phyloP scores from a whole-genome alignment of 768 basidiomycete genomes.

The Rubroboletus pulcherrimus region DNA sequence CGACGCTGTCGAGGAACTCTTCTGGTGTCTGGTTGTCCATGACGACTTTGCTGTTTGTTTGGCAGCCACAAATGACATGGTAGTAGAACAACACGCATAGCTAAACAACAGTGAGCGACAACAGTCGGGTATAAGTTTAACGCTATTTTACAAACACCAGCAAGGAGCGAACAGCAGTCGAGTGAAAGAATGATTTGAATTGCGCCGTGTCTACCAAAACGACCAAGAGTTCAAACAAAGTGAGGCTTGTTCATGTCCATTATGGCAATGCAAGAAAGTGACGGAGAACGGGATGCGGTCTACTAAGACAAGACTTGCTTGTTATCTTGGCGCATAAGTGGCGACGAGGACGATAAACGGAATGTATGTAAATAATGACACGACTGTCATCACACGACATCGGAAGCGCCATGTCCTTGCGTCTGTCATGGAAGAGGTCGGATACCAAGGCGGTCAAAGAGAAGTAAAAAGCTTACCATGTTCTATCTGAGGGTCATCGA shows the following conservation, averaged over 20 bases:
- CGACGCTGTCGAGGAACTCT: constrained; percentile 63
- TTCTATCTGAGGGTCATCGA: constrained; percentile 80
- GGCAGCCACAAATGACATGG: constrained; percentile 14
- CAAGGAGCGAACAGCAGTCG: constrained; percentile 23
- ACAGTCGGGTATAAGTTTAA: constrained; percentile 31
- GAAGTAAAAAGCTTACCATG: constrained; percentile 46
- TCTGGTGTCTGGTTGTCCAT: constrained; percentile 31
- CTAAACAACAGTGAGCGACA: constrained; percentile 21
- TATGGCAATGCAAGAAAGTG: constrained; percentile 25
- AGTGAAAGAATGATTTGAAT: constrained; percentile 19
- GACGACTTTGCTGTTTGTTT: constrained; percentile 16
- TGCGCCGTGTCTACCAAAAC: constrained; percentile 14
- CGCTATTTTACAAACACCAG: constrained; percentile 25
- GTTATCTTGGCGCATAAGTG: constrained; percentile 48
- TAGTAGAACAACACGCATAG: constrained; percentile 22
- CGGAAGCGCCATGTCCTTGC: constrained; percentile 70
- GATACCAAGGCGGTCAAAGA: neutral
- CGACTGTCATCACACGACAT: constrained; percentile 66
- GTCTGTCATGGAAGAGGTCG: constrained; percentile 40
- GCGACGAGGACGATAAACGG: constrained; percentile 75
- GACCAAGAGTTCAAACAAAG: constrained; percentile 9
- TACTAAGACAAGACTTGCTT: constrained; percentile 11
- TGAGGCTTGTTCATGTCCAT: constrained; percentile 16
- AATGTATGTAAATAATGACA: constrained; percentile 72
- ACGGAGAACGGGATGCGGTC: constrained; percentile 7